phyloP scores from a whole-genome alignment of 2,329 filamentous ascomycete species.

The Cordyceps cateniannulata region DNA sequence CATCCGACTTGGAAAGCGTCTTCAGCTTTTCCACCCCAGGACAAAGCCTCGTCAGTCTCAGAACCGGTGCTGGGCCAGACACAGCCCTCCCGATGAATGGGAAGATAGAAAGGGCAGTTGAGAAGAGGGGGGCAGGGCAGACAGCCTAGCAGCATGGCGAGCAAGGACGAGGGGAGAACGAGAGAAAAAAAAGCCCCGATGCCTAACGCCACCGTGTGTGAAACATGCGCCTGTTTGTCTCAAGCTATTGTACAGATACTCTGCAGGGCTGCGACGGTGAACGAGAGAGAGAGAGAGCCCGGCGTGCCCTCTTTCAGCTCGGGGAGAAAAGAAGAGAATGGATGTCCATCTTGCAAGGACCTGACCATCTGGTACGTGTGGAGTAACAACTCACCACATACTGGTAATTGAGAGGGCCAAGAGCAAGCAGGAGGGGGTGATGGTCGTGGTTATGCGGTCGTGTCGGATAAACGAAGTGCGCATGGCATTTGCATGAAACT shows the following conservation, averaged over 20 bases:
- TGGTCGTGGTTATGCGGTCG: neutral
- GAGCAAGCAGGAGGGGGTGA: neutral
- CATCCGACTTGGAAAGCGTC: too few species aligned
- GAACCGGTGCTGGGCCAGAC: too few species aligned
- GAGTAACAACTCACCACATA: neutral
- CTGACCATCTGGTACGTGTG: neutral
- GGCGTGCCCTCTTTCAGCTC: neutral
- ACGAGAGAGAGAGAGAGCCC: neutral
- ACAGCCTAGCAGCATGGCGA: neutral
- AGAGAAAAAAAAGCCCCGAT: neutral
- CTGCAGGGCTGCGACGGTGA: neutral
- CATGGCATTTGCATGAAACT: neutral
- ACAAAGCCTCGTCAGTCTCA: too few species aligned
- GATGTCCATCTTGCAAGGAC: neutral
- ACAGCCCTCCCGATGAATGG: too few species aligned
- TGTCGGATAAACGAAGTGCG: neutral
- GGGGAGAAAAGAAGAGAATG: neutral
- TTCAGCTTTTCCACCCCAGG: too few species aligned
- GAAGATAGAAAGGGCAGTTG: too few species aligned
- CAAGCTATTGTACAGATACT: neutral
- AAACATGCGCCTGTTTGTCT: slow-evolving; percentile 3
- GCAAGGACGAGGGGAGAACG: neutral
- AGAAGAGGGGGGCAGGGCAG: too few species aligned
- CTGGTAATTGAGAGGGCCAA: too few species aligned
- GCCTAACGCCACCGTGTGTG: slow-evolving; percentile 4